Evolutionary conservation across 1,284 basidiomycete species (phyloP).

Genomic region (Irpex sp.): DNA sequence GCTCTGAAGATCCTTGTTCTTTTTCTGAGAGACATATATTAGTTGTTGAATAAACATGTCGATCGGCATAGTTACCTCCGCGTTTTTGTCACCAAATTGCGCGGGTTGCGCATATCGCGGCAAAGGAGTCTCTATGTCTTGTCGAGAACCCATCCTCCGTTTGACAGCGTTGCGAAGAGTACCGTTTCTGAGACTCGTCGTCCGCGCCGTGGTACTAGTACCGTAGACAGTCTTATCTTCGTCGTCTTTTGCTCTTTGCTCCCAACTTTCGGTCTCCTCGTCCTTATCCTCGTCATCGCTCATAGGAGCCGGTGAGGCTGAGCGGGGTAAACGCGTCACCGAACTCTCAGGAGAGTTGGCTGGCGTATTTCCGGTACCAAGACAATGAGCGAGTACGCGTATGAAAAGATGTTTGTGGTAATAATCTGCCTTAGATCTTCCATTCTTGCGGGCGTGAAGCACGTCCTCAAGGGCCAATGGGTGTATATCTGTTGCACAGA

Average conservation of each 20-base stretch:
- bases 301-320: slow-evolving; percentile 36
- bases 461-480: slow-evolving; percentile 69
- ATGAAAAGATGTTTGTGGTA: slow-evolving; percentile 65
- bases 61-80: slow-evolving; percentile 13
- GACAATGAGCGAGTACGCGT: slow-evolving; percentile 58
- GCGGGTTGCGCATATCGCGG: neutral
- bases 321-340: slow-evolving; percentile 36
- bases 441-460: slow-evolving; percentile 50
- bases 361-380: slow-evolving; percentile 30
- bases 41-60: neutral
- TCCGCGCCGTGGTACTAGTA: slow-evolving; percentile 22
- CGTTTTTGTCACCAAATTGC: slow-evolving; percentile 1
- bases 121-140: slow-evolving; percentile 17
- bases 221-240: slow-evolving; percentile 28
- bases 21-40: neutral
- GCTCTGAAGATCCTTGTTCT: slow-evolving; percentile 21
- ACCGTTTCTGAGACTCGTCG: slow-evolving; percentile 20
- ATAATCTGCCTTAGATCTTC: slow-evolving; percentile 68
- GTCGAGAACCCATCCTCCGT: slow-evolving; percentile 7
- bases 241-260: slow-evolving; percentile 15
- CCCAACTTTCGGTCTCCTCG: slow-evolving; percentile 13
- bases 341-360: slow-evolving; percentile 15
- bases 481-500: slow-evolving; percentile 47
- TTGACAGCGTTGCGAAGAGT: slow-evolving; percentile 10
- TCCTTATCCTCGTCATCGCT: slow-evolving; percentile 23